Conservation (phyloP, 2,329 filamentous ascomycete genomes). For the Chalara sp. region DNA sequence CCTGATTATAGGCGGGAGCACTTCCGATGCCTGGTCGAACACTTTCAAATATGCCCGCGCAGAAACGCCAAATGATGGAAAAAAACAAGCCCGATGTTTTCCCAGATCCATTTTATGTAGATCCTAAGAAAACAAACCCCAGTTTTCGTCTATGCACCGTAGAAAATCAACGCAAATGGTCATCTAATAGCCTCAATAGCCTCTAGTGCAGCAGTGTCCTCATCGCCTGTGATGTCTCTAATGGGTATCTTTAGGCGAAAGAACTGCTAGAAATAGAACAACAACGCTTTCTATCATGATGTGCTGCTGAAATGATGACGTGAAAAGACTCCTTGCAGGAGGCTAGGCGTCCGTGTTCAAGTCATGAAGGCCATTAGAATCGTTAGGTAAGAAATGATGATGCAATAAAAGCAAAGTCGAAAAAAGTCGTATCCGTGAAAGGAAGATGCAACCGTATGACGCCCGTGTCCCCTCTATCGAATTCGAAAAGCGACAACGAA, state of each 20-base stretch:
- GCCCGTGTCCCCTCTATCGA: not conserved
- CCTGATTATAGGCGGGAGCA: not conserved
- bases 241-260: not conserved
- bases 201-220: not conserved
- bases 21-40: not conserved
- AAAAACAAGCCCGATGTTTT: not conserved
- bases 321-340: not conserved
- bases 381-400: not conserved
- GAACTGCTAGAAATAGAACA: not conserved
- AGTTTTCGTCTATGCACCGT: not conserved
- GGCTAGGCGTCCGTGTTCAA: not conserved
- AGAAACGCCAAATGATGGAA: not conserved
- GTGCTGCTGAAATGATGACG: not conserved
- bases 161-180: not conserved
- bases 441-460: not conserved
- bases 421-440: not conserved
- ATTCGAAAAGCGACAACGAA: slow-evolving; percentile 17
- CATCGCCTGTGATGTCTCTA: not conserved
- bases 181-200: not conserved
- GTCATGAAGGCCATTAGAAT: not conserved
- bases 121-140: not conserved
- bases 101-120: not conserved
- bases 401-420: not conserved
- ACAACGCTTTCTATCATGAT: not conserved
- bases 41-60: not conserved